Base-by-base conservation (phyloP, 495 filamentous ascomycete species). In the Neurospora intermedia region DNA sequence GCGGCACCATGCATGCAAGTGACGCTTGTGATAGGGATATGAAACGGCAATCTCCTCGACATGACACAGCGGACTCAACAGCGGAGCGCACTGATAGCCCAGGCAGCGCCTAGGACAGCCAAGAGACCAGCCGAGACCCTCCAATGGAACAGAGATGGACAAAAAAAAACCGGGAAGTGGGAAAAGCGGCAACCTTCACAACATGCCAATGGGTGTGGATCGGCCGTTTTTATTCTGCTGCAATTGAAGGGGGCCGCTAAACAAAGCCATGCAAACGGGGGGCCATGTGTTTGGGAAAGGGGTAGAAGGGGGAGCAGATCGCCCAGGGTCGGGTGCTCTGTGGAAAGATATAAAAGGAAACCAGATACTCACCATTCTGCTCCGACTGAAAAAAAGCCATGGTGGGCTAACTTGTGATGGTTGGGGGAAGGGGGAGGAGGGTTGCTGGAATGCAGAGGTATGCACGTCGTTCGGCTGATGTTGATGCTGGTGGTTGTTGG, bases 21-120 rank as follows among this genome's bases (percentile, higher is more conserved):
- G 82, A 84, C 78, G 83, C 82, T 74, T 76, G 73, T 81, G 82
- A 81, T 76, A 78, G 79, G 78, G 75, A 83, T 75, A 81, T 86
- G 84, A 86, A 86, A 86, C 84, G 81, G 75, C 75, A 83, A 84
- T 83, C 79, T 83, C 81, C 76, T 79, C 80, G 75, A 83, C 83
- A 85, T 86, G 84, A 85, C 81, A 86, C 84, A 83, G 77, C 79
- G 78, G 77, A 75, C 74, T 78, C 76, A 74, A 76, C 75, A 66
- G 77, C 76, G 79, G 78, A 80, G 81, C 80, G 80, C 81, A 81
- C 74, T 76, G 78, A 73, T 74, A 66, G 35, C 41, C 11, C 4
- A 15, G 27, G 54, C 18, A 35, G 54, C 54, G 54, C 54, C 54
- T 31, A 35, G 46, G 74, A 73, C 69, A 54, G 27, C 31, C 27